These are phyloP conservation scores for Calcarisporium arbuscula DNA, from an alignment of 2,329 filamentous ascomycete genomes.

Conservation along the genomic window DNA sequence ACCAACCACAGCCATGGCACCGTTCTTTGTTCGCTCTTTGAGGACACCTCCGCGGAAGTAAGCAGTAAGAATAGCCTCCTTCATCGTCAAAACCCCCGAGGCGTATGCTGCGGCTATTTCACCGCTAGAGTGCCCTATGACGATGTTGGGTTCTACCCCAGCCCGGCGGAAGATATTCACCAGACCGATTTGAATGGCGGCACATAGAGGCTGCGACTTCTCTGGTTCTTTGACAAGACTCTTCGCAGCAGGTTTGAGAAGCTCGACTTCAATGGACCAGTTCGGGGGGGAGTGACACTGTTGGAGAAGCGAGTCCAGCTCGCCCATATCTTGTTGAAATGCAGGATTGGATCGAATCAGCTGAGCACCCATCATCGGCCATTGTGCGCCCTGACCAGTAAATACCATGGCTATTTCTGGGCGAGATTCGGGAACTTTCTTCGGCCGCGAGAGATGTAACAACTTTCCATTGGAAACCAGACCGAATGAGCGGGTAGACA, in stretches of 20 bases:
- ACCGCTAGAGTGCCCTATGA: constrained; percentile 30
- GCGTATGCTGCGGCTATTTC: constrained; percentile 25
- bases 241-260: constrained; percentile 1
- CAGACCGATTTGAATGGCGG: constrained; percentile 27
- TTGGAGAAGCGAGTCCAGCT: not conserved
- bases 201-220: constrained; percentile 22
- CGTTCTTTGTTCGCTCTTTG: constrained; percentile 5
- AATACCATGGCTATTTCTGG: constrained; percentile 19
- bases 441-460: constrained; percentile 5
- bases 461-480: too few relatives aligned
- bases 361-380: constrained; percentile 22
- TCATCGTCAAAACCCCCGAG: constrained; percentile 9
- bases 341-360: constrained; percentile 8
- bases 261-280: constrained; percentile 2
- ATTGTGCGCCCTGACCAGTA: constrained; percentile 30
- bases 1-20: constrained; percentile 19
- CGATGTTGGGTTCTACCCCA: constrained; percentile 24
- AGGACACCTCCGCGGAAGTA: constrained; percentile 14
- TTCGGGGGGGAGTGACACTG: not conserved
- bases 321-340: constrained; percentile 8
- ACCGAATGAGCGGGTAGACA: constrained; percentile 3
- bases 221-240: constrained; percentile 9
- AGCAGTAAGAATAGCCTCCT: constrained; percentile 11
- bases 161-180: constrained; percentile 24
- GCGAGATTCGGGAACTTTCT: not conserved